Conservation (phyloP, 2,329 filamentous ascomycete genomes). For the Falciphora oryzae region DNA sequence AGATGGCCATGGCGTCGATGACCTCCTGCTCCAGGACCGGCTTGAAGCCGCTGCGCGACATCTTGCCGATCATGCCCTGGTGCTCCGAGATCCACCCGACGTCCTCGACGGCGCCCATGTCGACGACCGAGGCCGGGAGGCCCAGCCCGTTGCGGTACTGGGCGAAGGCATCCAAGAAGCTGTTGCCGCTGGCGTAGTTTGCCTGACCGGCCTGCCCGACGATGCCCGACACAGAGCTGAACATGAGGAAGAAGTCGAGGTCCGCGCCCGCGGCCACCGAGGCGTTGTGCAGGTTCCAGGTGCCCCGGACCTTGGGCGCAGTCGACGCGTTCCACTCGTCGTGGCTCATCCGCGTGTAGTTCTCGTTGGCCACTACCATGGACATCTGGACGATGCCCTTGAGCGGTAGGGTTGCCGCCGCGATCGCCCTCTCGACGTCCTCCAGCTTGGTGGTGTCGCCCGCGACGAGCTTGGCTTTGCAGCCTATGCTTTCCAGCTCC, state of each 20-base stretch:
- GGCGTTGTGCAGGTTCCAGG: slow-evolving; percentile 9
- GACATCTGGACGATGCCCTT: slow-evolving; percentile 9
- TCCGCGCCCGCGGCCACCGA: not conserved
- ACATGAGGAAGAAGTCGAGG: slow-evolving; percentile 57
- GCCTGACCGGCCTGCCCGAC: slow-evolving; percentile 88
- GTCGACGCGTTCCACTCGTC: slow-evolving; percentile 11
- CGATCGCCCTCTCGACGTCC: slow-evolving; percentile 13
- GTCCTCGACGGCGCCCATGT: slow-evolving; percentile 2
- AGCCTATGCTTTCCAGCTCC: slow-evolving; percentile 6
- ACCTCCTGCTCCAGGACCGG: slow-evolving; percentile 20
- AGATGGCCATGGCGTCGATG: slow-evolving; percentile 20
- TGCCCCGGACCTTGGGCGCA: slow-evolving; percentile 15
- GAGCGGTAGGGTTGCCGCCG: slow-evolving; percentile 15
- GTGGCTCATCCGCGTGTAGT: slow-evolving; percentile 11
- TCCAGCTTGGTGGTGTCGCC: slow-evolving; percentile 12
- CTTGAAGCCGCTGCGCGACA: slow-evolving; percentile 18
- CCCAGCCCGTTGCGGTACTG: slow-evolving; percentile 2
- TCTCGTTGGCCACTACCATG: slow-evolving; percentile 7
- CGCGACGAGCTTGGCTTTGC: slow-evolving; percentile 5
- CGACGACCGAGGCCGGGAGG: not conserved
- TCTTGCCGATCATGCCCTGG: not conserved
- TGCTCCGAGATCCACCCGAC: too few species aligned
- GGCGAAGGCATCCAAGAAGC: slow-evolving; percentile 2
- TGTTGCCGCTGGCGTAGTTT: slow-evolving; percentile 79
- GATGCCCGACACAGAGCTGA: slow-evolving; percentile 74